Conservation (phyloP, 2,329 filamentous ascomycete genomes). For the Ustulina deusta region DNA sequence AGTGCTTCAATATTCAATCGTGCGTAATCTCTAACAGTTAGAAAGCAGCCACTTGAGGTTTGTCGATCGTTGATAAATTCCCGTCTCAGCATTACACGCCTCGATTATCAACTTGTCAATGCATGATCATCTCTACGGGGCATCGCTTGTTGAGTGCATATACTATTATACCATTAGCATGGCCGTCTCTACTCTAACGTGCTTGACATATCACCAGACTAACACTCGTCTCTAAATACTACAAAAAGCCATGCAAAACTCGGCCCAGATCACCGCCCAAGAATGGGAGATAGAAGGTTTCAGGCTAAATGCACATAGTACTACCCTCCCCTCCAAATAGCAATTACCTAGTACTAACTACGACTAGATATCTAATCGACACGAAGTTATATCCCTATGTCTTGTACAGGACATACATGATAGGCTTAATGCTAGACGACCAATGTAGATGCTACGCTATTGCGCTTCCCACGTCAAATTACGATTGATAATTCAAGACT, state of each 20-base stretch:
- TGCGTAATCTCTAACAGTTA: not conserved
- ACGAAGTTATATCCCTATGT: slow-evolving; percentile 7
- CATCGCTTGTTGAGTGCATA: not conserved
- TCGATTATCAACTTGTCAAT: not conserved
- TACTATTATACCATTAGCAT: not conserved
- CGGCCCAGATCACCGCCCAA: not conserved
- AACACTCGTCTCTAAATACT: not conserved
- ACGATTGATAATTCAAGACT: not conserved
- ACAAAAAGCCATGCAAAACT: not conserved
- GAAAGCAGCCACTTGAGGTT: not conserved
- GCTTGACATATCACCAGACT: not conserved
- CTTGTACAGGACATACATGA: not conserved
- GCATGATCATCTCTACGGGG: too few species aligned
- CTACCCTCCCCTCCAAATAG: slow-evolving; percentile 6
- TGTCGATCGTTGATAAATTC: not conserved
- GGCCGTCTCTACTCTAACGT: not conserved
- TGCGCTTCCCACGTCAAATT: not conserved
- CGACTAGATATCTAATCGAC: slow-evolving; percentile 15
- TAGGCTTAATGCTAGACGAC: not conserved
- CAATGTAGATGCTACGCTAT: not conserved
- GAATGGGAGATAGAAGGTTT: slow-evolving; percentile 19
- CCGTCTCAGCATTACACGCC: not conserved
- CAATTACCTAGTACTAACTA: slow-evolving; percentile 2
- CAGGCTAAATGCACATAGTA: slow-evolving; percentile 33
- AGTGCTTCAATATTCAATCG: not conserved